Conservation (phyloP, 2,329 filamentous ascomycete species). For the Fusarium verticillioides region DNA sequence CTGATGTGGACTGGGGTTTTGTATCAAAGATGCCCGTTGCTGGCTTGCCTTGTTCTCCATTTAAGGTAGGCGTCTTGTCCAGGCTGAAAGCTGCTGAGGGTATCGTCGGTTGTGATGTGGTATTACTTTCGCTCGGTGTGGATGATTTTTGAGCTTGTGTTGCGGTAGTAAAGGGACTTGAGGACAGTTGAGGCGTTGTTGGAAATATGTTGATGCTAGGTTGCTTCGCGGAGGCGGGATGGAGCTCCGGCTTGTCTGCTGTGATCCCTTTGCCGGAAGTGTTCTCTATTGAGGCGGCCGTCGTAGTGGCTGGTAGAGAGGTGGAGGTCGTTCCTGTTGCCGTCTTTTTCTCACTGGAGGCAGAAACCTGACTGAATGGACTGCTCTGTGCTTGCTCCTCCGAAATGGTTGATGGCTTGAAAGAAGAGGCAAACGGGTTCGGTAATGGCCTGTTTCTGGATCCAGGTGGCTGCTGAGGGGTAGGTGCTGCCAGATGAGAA, state of each 20-base stretch:
- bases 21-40: constrained; percentile 1
- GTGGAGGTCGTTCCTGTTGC: constrained; percentile 10
- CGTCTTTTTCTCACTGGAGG: background rate
- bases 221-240: constrained; percentile 3
- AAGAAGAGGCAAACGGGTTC: constrained; percentile 32
- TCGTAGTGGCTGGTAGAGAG: constrained; percentile 10
- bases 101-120: background rate
- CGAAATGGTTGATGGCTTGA: constrained; percentile 1
- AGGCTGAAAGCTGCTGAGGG: background rate
- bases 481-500: constrained; percentile 9
- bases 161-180: constrained; percentile 17
- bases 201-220: constrained; percentile 26
- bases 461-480: background rate
- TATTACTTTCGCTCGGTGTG: background rate
- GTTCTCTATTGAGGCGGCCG: background rate
- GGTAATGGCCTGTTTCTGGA: constrained; percentile 2
- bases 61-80: background rate
- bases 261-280: constrained; percentile 1
- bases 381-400: constrained; percentile 9
- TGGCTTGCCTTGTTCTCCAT: constrained; percentile 7
- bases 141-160: constrained; percentile 10
- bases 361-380: constrained; percentile 15
- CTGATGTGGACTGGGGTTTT: background rate
- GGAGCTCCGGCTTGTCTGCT: background rate
- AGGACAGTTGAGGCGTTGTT: constrained; percentile 27